Evolutionary conservation across 2,329 filamentous ascomycete species (phyloP).

Genomic region (Blumeria graminis): DNA sequence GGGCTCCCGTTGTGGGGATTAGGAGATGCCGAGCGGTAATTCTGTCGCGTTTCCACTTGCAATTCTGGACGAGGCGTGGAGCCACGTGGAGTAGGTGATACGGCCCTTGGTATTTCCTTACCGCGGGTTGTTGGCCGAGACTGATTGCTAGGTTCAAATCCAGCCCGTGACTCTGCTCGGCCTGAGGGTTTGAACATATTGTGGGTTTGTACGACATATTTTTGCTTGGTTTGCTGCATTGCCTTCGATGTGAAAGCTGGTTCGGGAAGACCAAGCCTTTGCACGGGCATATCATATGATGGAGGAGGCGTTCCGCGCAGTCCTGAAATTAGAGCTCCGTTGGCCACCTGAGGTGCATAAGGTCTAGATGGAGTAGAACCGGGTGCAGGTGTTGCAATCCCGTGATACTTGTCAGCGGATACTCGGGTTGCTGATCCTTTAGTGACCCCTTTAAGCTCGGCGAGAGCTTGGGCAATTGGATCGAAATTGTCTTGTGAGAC

Average conservation of each 20-base stretch:
- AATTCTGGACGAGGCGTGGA: slow-evolving; percentile 36
- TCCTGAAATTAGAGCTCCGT: slow-evolving; percentile 25
- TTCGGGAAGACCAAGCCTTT: slow-evolving; percentile 65
- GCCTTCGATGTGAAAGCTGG: slow-evolving; percentile 80
- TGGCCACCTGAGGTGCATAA: slow-evolving; percentile 18
- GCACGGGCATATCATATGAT: slow-evolving; percentile 54
- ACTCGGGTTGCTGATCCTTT: slow-evolving; percentile 67
- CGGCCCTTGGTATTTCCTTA: slow-evolving; percentile 30
- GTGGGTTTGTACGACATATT: slow-evolving; percentile 62
- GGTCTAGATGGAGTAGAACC: slow-evolving; percentile 21
- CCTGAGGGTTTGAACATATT: slow-evolving; percentile 38
- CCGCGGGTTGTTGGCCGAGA: slow-evolving; percentile 35
- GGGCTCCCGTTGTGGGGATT: slow-evolving; percentile 30
- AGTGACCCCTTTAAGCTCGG: slow-evolving; percentile 67
- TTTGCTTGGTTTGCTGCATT: slow-evolving; percentile 87
- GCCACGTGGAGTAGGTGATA: slow-evolving; percentile 43
- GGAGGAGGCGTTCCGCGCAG: slow-evolving; percentile 62
- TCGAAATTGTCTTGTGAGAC: slow-evolving; percentile 33
- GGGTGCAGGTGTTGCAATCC: slow-evolving; percentile 63
- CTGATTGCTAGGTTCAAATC: slow-evolving; percentile 16
- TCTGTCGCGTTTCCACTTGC: slow-evolving; percentile 22
- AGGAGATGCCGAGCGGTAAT: slow-evolving; percentile 30
- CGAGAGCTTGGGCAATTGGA: slow-evolving; percentile 76
- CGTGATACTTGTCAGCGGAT: slow-evolving; percentile 87
- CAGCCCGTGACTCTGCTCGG: slow-evolving; percentile 13